Evolutionary conservation across 306 rosid genomes (phyloP), one percentile per base, ranked within the genome.

Genomic region (Corylus americana): DNA sequence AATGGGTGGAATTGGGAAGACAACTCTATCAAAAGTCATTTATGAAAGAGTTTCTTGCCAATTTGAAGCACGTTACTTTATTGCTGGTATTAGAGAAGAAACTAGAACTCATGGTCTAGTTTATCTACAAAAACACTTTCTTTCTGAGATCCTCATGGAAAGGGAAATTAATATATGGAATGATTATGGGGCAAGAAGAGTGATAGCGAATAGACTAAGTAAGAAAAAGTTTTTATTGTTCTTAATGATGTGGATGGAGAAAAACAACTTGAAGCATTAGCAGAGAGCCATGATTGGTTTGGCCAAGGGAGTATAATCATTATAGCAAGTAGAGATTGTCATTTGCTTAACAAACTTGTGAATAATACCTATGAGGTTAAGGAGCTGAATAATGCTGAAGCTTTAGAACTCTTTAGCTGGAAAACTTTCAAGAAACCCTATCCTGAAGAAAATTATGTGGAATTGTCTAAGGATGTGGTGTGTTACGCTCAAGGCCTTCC

Each of bases 361-460:
- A 25, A 67, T 69, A 22, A 80, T 67, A 48, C 22, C 22, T 76
- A 81, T 25, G 85, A 81, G 74, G 71, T 74, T 27, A 37, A 50
- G 62, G 13, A n/a, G 62, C 71, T 76, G 49, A 62, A 11, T 27
- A 8, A 18, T 37, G 5, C 48, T 71, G 85, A 81, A 27, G 61
- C 85, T 27, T 44, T 76, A 59, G 74, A 71, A 18, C 77, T 81
- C 51, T 81, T 81, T 42, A 57, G 48, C 59, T 39, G 71, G 25
- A 62, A 76, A 25, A 77, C 85, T 1, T 81, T 81, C 27, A 61
- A 71, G 37, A 25, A 42, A 42, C 20, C 25, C 1, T 47, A 64
- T 7, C 74, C 68, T 6, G 13, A 70, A 49, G 69, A 70, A 16
- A 76, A 35, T n/a, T 76, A 27, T 62, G 7, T 71, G 18, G 22